Base-by-base conservation (phyloP, 768 basidiomycete genomes). In the Sarcodon aspratus region DNA sequence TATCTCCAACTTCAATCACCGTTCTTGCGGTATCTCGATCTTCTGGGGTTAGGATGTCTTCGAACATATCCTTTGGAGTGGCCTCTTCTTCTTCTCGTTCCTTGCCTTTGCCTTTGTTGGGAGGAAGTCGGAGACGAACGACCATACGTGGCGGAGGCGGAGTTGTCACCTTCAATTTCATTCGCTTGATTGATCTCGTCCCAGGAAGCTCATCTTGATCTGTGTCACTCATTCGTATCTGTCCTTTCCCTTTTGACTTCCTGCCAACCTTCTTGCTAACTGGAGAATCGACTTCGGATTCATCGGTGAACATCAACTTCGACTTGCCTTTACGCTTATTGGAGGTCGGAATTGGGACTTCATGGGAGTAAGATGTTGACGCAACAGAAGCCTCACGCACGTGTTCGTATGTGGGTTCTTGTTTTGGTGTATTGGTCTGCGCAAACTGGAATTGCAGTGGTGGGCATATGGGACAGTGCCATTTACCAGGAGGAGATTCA, bases 11-110 rank as follows among this genome's bases (percentile, higher is more conserved):
- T 3, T 64, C 61, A 27, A 94, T 84, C 0, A 63, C 62, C 7
- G 92, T 91, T 59, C 78, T 81, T 17, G 71, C 66, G 40, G 75
- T 82, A 59, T 91, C 89, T 34, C 89, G 77, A 48, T 95, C 85
- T 13, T 70, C 70, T 1, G 71, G 64, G 11, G 63, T 64, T 34
- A 98, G 71, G 36, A 95, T 72, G 17, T 92, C 93, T 44, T 96
- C 93, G 59, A 94, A 97, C 45, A 92, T 69, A 21, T 82, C 81
- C 36, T 70, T 71, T 38, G 67, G 63, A 9, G 65, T 68, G 7
- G 82, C 82, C 8, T 82, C 81, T 12, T 63, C 58, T 12, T 63
- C 64, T 32, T 88, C 84, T 13, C 75, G 73, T 36, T 80, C 80
- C 59, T 79, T 83, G 33, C 78, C 78, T 61, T 85, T 85, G 32